phyloP scores from a whole-genome alignment of 768 basidiomycete genomes.

The Phaeolepiota aurea region DNA sequence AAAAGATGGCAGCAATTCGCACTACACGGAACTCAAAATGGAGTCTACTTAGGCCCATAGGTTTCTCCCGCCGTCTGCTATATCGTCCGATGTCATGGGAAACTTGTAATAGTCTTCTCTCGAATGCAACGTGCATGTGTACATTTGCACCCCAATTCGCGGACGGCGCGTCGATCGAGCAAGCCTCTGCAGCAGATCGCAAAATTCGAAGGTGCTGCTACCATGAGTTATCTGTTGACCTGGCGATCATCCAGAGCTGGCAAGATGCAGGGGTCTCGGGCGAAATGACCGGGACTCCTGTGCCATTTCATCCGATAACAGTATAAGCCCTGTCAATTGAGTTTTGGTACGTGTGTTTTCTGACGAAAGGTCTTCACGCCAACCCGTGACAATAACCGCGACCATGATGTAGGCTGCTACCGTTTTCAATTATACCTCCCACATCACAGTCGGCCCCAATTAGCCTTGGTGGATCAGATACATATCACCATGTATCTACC shows the following conservation, averaged over 20 bases:
- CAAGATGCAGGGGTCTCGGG: background rate
- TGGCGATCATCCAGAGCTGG: background rate
- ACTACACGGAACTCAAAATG: no score
- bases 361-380: background rate
- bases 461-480: no score
- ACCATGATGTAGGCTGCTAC: background rate
- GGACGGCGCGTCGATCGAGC: background rate
- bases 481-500: no score
- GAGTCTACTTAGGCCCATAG: no score
- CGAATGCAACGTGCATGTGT: background rate
- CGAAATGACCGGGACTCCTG: background rate
- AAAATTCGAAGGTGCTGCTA: background rate
- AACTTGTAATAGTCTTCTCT: no score
- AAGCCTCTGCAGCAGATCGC: background rate
- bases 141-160: background rate
- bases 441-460: no score
- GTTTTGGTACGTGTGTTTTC: background rate
- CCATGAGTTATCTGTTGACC: background rate
- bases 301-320: background rate
- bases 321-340: background rate
- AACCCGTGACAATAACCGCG: background rate
- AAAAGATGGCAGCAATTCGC: no score
- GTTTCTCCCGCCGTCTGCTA: no score
- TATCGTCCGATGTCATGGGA: no score
- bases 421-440: background rate